A percentile compares a stretch with the other conserved stretches of the same genome.
phyloP scores from a whole-genome alignment of 2,329 filamentous ascomycete genomes.

The Huntiella decipiens region DNA sequence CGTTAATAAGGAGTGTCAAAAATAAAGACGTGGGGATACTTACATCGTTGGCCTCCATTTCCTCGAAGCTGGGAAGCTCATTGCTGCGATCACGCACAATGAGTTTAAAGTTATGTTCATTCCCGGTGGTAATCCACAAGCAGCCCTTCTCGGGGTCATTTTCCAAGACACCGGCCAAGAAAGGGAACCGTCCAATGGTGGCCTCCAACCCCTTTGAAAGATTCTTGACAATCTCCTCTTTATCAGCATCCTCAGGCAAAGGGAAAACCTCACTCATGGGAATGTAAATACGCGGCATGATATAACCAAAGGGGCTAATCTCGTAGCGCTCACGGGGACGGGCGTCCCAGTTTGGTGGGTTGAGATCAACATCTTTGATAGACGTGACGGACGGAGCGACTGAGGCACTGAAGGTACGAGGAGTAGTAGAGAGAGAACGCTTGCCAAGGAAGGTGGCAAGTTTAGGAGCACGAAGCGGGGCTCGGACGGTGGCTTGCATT shows the following conservation, averaged over 20 bases:
- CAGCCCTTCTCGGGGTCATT: not conserved
- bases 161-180: constrained; percentile 1
- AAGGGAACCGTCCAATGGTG: not conserved
- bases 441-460: not conserved
- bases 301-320: constrained; percentile 5
- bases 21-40: not conserved
- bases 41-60: constrained; percentile 7
- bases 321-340: constrained; percentile 3
- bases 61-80: constrained; percentile 1
- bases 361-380: not conserved
- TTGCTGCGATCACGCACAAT: not conserved
- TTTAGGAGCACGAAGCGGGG: not conserved
- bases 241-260: not conserved
- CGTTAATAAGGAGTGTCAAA: not conserved
- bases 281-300: constrained; percentile 5
- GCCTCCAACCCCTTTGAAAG: constrained; percentile 2
- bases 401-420: not conserved
- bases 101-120: not conserved
- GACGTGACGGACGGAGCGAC: not conserved
- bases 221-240: not conserved
- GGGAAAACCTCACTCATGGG: constrained; percentile 4
- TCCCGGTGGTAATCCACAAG: not conserved
- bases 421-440: not conserved
- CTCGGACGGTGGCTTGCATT: not conserved
- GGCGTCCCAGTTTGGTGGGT: constrained; percentile 2